Evolutionary conservation across 2,329 filamentous ascomycete species (phyloP).

Genomic region (Penicillium sclerotiorum): DNA sequence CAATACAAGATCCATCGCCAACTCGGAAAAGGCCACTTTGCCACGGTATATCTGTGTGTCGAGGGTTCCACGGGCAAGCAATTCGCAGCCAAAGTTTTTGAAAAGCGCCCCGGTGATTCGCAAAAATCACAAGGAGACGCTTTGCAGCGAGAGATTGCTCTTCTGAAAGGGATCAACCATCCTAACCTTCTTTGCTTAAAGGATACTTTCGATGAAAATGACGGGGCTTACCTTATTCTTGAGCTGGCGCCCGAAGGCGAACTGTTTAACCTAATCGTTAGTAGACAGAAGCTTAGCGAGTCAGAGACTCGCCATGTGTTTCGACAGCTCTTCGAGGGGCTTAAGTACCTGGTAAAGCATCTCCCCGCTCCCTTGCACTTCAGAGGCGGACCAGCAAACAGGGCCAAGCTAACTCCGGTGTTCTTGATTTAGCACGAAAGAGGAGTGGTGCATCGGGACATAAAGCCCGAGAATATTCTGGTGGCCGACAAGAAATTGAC

Average conservation of each 20-base stretch:
- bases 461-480: constrained; percentile 96
- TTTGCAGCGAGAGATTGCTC: constrained; percentile 91
- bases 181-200: constrained; percentile 90
- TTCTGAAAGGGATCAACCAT: constrained; percentile 96
- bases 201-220: constrained; percentile 89
- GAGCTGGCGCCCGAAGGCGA: constrained; percentile 92
- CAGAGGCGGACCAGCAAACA: not conserved
- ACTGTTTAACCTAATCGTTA: constrained; percentile 91
- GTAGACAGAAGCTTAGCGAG: constrained; percentile 85
- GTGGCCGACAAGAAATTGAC: constrained; percentile 80
- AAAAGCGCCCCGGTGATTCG: constrained; percentile 77
- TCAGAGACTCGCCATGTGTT: constrained; percentile 84
- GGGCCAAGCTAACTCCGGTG: constrained; percentile 6
- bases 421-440: constrained; percentile 79
- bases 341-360: constrained; percentile 86
- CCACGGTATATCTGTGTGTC: constrained; percentile 86
- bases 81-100: constrained; percentile 94
- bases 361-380: not conserved
- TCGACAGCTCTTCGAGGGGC: constrained; percentile 84
- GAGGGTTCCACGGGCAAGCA: constrained; percentile 80
- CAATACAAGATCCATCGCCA: constrained; percentile 84
- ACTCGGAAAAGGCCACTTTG: constrained; percentile 93
- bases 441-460: constrained; percentile 95
- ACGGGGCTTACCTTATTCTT: constrained; percentile 86
- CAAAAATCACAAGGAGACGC: constrained; percentile 83